phyloP scores from a whole-genome alignment of 495 filamentous ascomycete species.

The Aspergillus asperescens region DNA sequence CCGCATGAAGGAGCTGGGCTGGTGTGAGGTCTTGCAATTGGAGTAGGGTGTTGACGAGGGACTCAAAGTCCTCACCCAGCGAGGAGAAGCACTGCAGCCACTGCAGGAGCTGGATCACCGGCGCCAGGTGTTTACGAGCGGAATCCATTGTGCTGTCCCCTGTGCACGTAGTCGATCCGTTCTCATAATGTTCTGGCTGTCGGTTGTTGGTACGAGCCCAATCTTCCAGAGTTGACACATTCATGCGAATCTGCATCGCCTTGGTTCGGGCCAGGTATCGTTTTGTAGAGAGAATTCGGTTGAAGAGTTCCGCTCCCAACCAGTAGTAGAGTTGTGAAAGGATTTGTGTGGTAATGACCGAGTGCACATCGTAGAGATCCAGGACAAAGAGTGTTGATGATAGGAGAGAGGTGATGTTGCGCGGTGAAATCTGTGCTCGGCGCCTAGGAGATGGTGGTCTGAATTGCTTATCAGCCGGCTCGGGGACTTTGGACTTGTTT shows the following conservation, averaged over 20 bases:
- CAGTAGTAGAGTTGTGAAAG: slow-evolving; percentile 93
- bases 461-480: slow-evolving; percentile 85
- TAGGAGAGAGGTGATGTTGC: slow-evolving; percentile 94
- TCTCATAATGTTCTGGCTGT: slow-evolving; percentile 91
- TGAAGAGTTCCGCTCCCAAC: slow-evolving; percentile 95
- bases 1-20: slow-evolving; percentile 86
- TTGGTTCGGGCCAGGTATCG: slow-evolving; percentile 95
- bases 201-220: slow-evolving; percentile 93
- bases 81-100: slow-evolving; percentile 98
- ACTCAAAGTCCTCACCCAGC: slow-evolving; percentile 85
- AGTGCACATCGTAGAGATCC: slow-evolving; percentile 97
- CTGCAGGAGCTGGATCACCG: slow-evolving; percentile 90
- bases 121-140: slow-evolving; percentile 75
- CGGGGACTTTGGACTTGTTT: slow-evolving; percentile 72
- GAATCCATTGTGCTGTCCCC: slow-evolving; percentile 83
- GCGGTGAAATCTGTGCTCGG: slow-evolving; percentile 81
- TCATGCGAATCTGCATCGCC: slow-evolving; percentile 99
- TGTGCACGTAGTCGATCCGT: slow-evolving; percentile 77
- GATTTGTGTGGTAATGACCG: slow-evolving; percentile 89
- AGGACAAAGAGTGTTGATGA: slow-evolving; percentile 97
- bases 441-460: slow-evolving; percentile 94
- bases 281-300: slow-evolving; percentile 92
- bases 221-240: slow-evolving; percentile 89
- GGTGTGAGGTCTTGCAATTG: slow-evolving; percentile 81
- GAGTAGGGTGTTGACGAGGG: slow-evolving; percentile 78